Percentiles rank a stretch among this genome's conserved stretches.
Conservation (phyloP, 2,329 filamentous ascomycete genomes). For the Albifimbria verrucaria region DNA sequence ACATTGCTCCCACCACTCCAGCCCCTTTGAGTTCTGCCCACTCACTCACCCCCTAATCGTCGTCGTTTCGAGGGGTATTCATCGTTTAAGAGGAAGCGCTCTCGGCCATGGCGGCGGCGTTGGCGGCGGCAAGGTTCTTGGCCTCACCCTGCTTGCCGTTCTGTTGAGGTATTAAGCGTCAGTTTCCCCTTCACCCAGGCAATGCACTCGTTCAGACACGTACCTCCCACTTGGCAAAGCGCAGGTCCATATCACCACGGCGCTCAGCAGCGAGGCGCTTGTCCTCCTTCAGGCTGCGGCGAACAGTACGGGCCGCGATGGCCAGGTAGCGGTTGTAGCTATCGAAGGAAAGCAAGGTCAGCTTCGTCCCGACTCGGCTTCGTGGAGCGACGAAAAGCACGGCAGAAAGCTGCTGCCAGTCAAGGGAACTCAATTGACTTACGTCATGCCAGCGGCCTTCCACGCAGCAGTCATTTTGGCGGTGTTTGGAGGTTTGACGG, state of each 20-base stretch:
- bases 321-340: conserved; percentile 99
- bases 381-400: conserved; percentile 1
- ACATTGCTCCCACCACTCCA: not conserved
- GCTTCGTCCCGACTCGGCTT: conserved; percentile 22
- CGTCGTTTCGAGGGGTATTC: not conserved
- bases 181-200: conserved; percentile 11
- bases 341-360: conserved; percentile 30
- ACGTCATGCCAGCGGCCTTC: conserved; percentile 98
- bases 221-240: conserved; percentile 95
- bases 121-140: conserved; percentile 65
- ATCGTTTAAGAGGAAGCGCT: conserved; percentile 26
- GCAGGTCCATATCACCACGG: conserved; percentile 83
- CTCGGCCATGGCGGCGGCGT: conserved; percentile 37
- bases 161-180: conserved; percentile 50
- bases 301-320: conserved; percentile 89
- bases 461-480: conserved; percentile 93
- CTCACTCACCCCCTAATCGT: not conserved
- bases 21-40: not conserved
- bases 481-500: conserved; percentile 33
- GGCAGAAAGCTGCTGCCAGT: conserved; percentile 13
- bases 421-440: conserved; percentile 44
- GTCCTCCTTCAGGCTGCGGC: conserved; percentile 95
- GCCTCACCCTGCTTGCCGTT: conserved; percentile 92
- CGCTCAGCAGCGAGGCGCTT: conserved; percentile 84
- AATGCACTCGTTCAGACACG: conserved; percentile 13